Conservation (phyloP, 2,329 filamentous ascomycete species). For the Arthrobotrys sinensis region DNA sequence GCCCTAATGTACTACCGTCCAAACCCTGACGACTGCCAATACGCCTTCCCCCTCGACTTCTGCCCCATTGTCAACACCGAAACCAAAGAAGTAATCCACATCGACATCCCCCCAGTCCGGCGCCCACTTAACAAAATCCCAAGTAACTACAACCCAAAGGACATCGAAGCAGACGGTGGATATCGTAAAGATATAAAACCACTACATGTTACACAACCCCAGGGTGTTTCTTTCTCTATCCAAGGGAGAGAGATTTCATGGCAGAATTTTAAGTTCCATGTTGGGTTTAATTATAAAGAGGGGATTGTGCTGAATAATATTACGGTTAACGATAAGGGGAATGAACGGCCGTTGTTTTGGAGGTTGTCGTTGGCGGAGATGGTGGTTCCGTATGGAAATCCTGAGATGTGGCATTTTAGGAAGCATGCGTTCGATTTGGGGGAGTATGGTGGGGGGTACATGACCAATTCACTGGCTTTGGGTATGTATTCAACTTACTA, state of each 20-base stretch:
- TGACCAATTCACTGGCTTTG: slow-evolving; percentile 80
- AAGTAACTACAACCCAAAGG: slow-evolving; percentile 84
- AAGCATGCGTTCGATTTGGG: slow-evolving; percentile 87
- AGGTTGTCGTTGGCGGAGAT: slow-evolving; percentile 91
- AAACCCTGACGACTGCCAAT: slow-evolving; percentile 87
- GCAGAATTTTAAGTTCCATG: slow-evolving; percentile 94
- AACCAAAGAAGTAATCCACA: slow-evolving; percentile 82
- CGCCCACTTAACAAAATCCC: slow-evolving; percentile 81
- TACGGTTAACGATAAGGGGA: slow-evolving; percentile 87
- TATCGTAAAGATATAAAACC: slow-evolving; percentile 86
- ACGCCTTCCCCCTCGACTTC: slow-evolving; percentile 92
- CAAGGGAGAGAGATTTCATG: slow-evolving; percentile 82
- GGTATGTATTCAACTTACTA: slow-evolving; percentile 27
- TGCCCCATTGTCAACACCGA: slow-evolving; percentile 91
- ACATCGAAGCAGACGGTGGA: slow-evolving; percentile 80
- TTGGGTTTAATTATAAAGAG: slow-evolving; percentile 95
- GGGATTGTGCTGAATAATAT: slow-evolving; percentile 93
- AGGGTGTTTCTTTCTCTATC: slow-evolving; percentile 88
- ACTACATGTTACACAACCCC: slow-evolving; percentile 87
- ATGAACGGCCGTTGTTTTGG: slow-evolving; percentile 85
- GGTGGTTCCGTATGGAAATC: slow-evolving; percentile 91
- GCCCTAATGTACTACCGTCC: slow-evolving; percentile 96
- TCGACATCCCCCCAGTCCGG: slow-evolving; percentile 84
- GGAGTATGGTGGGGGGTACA: slow-evolving; percentile 85
- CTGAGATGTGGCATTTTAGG: slow-evolving; percentile 83